Evolutionary conservation across 257 asterid species (phyloP), one percentile per base, ranked within the genome.

Genomic region (Leonotis leonurus): DNA sequence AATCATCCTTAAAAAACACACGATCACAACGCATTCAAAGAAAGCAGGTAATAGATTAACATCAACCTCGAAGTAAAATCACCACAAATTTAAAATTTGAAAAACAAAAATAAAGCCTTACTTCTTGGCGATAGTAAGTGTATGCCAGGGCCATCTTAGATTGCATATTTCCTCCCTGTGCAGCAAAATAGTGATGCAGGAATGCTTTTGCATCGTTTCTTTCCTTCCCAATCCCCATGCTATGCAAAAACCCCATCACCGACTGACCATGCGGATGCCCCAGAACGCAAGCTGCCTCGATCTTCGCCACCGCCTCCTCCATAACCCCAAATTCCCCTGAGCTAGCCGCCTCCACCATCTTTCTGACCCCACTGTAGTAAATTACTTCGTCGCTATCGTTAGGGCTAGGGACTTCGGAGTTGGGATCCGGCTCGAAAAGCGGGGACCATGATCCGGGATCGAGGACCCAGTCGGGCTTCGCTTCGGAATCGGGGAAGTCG

Each of bases 371-470:
- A 14, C 61, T 33, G 72, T 89, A 89, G 62, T 92, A 92, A 43
- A 57, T 64, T 13, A 18, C 72, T 41, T 81, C 87, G 25, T 49
- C 56, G 29, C 51, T 70, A 37, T 69, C 74, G 6, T 40, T 43
- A 16, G 54, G 70, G 60, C 64, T 68, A 22, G 69, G 71, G 74
- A 24, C 64, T 62, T 60, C 51, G 73, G 66, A 72, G 48, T 39
- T 59, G 17, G 79, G 77, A 30, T 76, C 81, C 14, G 94, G 89
- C 32, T 89, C 95, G 66, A 93, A 87, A 10, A 93, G 73, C 1
- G 95, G 96, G 62, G 95, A 80, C 99, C 99, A 93, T 1, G 99
- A 93, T 0, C 99, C 99, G 14, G 97, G 96, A 70, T 93, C 99
- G 26, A 89, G 82, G 8, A 79, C 70, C 33, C 70, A 78, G 65